phyloP scores from a whole-genome alignment of 192 early-diverging fungal genomes.

The Podila verticillata region DNA sequence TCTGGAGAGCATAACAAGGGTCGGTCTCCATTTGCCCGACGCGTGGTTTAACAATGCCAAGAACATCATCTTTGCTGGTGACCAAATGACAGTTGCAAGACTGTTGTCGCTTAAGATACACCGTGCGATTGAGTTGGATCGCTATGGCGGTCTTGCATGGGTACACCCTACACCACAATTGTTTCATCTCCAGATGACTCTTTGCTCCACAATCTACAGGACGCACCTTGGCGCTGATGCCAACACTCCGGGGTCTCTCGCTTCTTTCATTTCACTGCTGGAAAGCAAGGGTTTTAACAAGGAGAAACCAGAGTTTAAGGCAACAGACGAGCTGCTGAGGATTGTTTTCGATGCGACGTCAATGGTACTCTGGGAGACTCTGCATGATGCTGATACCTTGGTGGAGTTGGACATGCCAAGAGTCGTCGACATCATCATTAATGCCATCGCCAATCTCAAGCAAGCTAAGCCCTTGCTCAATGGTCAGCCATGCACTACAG shows the following conservation, averaged over 20 bases:
- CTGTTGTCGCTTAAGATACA: conserved; percentile 13
- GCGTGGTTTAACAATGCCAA: conserved; percentile 3
- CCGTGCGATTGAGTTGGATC: conserved; percentile 1
- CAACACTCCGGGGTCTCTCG: conserved; percentile 10
- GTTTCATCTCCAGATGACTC: neutral
- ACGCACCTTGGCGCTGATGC: conserved; percentile 11
- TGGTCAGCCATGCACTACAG: conserved; percentile 10
- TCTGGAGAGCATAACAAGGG: conserved; percentile 15
- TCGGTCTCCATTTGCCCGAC: conserved; percentile 5
- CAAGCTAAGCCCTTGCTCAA: conserved; percentile 4
- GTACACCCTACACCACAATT: conserved; percentile 11
- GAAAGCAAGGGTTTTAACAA: conserved; percentile 13
- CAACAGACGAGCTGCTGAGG: conserved; percentile 11
- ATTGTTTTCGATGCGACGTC: conserved; percentile 14
- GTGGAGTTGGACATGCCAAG: conserved; percentile 3
- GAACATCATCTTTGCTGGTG: conserved; percentile 12
- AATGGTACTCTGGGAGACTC: conserved; percentile 7
- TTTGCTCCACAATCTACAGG: conserved; percentile 3
- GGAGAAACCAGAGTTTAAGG: conserved; percentile 11
- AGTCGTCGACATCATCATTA: conserved; percentile 8
- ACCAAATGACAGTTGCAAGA: conserved; percentile 21
- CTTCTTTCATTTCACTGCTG: conserved; percentile 3
- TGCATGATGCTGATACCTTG: neutral
- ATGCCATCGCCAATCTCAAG: neutral
- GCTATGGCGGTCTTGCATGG: conserved; percentile 16